A percentile compares a stretch with the other conserved stretches of the same genome.
Evolutionary conservation across 106 monocot species (phyloP).

Genomic region (Dendrobium chrysotoxum): DNA sequence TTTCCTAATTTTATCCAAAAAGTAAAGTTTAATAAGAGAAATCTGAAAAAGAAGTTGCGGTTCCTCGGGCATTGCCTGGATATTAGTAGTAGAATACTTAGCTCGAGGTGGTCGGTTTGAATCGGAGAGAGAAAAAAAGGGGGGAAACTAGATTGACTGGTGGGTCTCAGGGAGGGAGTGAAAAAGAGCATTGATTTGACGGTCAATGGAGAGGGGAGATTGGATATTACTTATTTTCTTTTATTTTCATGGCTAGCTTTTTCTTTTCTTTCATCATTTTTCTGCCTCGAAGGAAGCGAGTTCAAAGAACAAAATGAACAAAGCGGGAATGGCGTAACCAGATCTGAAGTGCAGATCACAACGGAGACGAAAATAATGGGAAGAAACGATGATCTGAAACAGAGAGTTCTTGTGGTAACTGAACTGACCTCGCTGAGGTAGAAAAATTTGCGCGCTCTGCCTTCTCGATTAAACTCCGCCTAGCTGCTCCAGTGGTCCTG

Average conservation of each 20-base stretch:
- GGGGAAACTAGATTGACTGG: neutral
- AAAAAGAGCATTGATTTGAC: neutral
- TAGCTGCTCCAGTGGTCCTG: conserved; percentile 1
- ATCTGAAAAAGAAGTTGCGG: neutral
- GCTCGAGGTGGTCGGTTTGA: conserved; percentile 21
- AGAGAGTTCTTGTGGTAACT: neutral
- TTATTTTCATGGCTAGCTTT: no score
- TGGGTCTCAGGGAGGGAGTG: neutral
- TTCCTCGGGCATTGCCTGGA: neutral
- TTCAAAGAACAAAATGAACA: neutral
- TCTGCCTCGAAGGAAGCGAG: neutral
- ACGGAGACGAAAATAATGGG: neutral
- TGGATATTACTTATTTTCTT: no score
- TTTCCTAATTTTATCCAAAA: neutral
- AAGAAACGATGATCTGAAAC: neutral
- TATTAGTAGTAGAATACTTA: neutral
- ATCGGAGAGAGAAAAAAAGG: neutral
- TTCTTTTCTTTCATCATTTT: neutral
- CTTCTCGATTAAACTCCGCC: neutral
- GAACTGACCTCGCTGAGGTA: neutral
- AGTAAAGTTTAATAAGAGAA: neutral
- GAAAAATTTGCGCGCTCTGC: neutral
- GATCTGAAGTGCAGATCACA: neutral
- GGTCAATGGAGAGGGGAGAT: neutral
- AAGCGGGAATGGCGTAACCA: neutral